Conservation (phyloP, 495 filamentous ascomycete species). For the Aspergillus conjunctus region DNA sequence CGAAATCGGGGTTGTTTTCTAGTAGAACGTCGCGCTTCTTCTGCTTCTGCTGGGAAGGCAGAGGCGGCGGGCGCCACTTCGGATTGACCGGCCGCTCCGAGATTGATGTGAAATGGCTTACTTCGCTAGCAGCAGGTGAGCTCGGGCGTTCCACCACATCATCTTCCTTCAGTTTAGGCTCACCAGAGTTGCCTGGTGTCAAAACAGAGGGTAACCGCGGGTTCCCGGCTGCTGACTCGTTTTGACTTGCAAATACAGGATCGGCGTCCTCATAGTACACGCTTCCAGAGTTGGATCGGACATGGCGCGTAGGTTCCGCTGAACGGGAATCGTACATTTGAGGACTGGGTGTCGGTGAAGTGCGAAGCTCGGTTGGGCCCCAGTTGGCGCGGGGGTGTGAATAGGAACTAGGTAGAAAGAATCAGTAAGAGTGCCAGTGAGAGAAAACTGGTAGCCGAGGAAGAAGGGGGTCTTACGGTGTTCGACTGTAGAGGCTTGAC, state of each 20-base stretch:
- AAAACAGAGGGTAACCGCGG: slow-evolving; percentile 35
- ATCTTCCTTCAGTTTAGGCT: slow-evolving; percentile 45
- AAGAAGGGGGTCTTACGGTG: slow-evolving; percentile 65
- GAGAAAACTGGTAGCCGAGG: slow-evolving; percentile 2
- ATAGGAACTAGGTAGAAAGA: slow-evolving; percentile 67
- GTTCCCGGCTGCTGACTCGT: slow-evolving; percentile 29
- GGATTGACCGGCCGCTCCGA: slow-evolving; percentile 86
- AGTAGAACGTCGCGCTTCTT: slow-evolving; percentile 62
- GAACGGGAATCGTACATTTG: neutral
- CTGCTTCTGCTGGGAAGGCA: slow-evolving; percentile 45
- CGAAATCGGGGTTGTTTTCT: slow-evolving; percentile 75
- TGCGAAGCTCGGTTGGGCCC: slow-evolving; percentile 21
- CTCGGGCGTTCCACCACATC: slow-evolving; percentile 66
- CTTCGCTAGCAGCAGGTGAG: slow-evolving; percentile 75
- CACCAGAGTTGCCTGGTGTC: slow-evolving; percentile 43
- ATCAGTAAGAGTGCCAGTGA: slow-evolving; percentile 32
- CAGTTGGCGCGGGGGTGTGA: slow-evolving; percentile 62
- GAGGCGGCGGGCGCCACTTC: slow-evolving; percentile 64
- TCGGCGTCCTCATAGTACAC: slow-evolving; percentile 94
- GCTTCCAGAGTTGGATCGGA: slow-evolving; percentile 45
- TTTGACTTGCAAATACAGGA: slow-evolving; percentile 71
- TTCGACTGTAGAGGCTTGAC: slow-evolving; percentile 66
- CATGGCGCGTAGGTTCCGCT: slow-evolving; percentile 30
- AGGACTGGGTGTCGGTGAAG: slow-evolving; percentile 18
- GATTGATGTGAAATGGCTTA: slow-evolving; percentile 81